Conservation (phyloP, 2,329 filamentous ascomycete genomes). For the Paecilomyces formosus region DNA sequence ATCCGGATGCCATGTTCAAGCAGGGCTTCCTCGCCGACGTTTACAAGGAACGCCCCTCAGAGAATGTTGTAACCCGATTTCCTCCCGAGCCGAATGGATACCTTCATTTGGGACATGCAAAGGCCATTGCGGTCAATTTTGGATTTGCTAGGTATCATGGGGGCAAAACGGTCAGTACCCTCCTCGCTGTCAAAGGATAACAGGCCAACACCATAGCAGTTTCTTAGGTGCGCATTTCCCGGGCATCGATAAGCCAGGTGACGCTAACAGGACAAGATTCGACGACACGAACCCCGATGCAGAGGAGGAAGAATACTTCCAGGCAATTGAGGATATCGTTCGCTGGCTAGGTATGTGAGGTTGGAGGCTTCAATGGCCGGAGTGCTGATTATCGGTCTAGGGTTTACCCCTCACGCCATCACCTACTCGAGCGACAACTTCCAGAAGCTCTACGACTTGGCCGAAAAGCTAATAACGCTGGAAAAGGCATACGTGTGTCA, state of each 20-base stretch:
- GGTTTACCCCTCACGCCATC: conserved; percentile 69
- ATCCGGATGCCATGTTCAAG: conserved; percentile 66
- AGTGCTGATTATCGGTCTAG: conserved; percentile 20
- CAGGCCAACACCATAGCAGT: background rate
- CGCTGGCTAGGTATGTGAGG: conserved; percentile 55
- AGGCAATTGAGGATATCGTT: conserved; percentile 81
- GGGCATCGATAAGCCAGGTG: background rate
- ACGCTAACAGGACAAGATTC: conserved; percentile 44
- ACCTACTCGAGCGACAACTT: conserved; percentile 92
- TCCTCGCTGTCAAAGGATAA: background rate
- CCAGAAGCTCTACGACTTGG: conserved; percentile 76
- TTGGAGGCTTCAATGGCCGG: background rate
- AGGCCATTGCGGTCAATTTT: conserved; percentile 95
- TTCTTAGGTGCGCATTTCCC: conserved; percentile 1
- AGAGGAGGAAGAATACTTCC: conserved; percentile 84
- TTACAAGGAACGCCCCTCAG: conserved; percentile 56
- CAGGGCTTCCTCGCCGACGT: conserved; percentile 68
- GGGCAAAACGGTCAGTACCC: conserved; percentile 36
- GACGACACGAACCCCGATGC: conserved; percentile 95
- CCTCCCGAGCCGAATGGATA: conserved; percentile 80
- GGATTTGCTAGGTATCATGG: conserved; percentile 82
- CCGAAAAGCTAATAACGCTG: conserved; percentile 70
- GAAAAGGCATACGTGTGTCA: conserved; percentile 76
- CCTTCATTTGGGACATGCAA: conserved; percentile 74
- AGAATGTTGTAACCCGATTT: conserved; percentile 58